phyloP scores from a whole-genome alignment of 2,329 filamentous ascomycete species.

The Paecilomyces formosus region DNA sequence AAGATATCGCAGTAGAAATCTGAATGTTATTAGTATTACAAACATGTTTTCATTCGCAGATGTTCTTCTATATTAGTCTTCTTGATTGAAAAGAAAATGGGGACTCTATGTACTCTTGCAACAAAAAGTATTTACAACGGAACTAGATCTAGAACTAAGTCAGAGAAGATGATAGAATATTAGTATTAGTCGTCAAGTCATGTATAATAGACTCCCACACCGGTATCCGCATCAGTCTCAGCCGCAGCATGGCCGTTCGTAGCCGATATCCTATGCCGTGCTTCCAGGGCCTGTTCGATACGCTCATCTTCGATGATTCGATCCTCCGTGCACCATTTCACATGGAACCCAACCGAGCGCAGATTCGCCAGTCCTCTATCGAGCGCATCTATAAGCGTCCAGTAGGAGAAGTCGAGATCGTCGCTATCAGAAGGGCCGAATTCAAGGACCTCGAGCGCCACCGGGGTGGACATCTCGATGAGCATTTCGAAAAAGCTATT shows the following conservation, averaged over 20 bases:
- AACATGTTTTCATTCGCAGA: background rate
- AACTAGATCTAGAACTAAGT: no score
- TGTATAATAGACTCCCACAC: background rate
- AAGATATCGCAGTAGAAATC: background rate
- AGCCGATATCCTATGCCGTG: slow-evolving; percentile 7
- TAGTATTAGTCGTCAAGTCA: background rate
- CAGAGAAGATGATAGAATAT: no score
- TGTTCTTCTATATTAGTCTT: background rate
- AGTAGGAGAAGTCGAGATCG: slow-evolving; percentile 13
- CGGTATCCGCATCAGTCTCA: background rate
- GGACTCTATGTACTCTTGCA: background rate
- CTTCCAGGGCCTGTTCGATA: slow-evolving; percentile 18
- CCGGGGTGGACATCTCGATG: slow-evolving; percentile 2
- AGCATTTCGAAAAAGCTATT: slow-evolving; percentile 20
- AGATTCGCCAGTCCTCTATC: slow-evolving; percentile 16
- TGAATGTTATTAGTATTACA: background rate
- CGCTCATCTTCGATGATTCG: slow-evolving; percentile 16
- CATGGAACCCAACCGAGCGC: slow-evolving; percentile 18
- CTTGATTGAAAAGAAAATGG: background rate
- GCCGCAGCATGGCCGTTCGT: background rate
- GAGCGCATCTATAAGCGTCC: slow-evolving; percentile 14
- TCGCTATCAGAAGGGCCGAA: slow-evolving; percentile 13
- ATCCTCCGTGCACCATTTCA: slow-evolving; percentile 14
- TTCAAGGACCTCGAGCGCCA: slow-evolving; percentile 21
- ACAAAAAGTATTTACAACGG: background rate